Base-by-base conservation (phyloP, 2,329 filamentous ascomycete genomes). In the Fusarium lyarnte region DNA sequence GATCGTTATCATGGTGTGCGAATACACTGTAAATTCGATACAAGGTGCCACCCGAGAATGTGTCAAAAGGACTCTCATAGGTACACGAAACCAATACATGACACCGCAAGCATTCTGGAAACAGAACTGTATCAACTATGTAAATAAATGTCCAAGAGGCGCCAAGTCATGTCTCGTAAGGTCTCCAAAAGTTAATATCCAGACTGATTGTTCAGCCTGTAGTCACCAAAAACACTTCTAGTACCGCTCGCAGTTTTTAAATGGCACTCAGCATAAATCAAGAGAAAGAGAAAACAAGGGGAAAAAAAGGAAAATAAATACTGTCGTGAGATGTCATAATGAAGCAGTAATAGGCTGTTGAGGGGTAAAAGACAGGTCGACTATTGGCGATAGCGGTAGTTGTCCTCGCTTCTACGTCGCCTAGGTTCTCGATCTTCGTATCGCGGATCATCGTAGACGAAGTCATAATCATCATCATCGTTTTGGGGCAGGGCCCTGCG, bases 361-460 rank as follows among this genome's bases (percentile, higher is more conserved):
- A 52, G 9, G 31, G 33, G 49, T 27, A 9, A 19, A 23, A 21
- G 23, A 17, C 27, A 43, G n/a, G 17, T n/a, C 10, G 14, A 42
- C 65, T 74, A 78, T 52, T 73, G 63, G 41, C 70, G 72, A 41
- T 73, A 67, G 19, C 74, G 74, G 21, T 76, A 70, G 36, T 66
- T 71, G 19, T 80, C 76, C 36, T 78, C 74, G 47, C 76, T 78
- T 45, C 73, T 74, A 36, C 70, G 71, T 31, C 73, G 72, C 52
- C 69, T 70, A 14, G 71, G 61, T 31, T 74, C 70, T 42, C 73
- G 69, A n/a, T 79, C 74, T 43, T 79, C 76, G 25, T 77, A 78
- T 39, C 72, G 74, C 13, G 72, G 75, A 33, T 78, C 76, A 58
- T 79, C 79, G 46, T 79, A 79, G 35, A 75, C 74, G 63, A 75